Base-by-base conservation (phyloP, 352 stramenopile genomes). In the Aphanomyces invadans region DNA sequence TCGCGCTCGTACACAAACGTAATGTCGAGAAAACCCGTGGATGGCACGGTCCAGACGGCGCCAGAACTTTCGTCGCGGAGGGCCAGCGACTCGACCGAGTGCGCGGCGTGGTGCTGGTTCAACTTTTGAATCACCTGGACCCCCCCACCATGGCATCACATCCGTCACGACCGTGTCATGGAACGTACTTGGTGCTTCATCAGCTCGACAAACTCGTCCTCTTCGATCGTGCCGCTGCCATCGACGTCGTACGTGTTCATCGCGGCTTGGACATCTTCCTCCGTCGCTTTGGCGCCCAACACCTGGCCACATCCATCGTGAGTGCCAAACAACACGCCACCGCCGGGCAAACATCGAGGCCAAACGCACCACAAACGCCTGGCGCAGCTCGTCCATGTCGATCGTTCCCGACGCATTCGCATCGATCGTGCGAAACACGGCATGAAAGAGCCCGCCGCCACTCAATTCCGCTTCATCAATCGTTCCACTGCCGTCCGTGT, bases 1-100 rank as follows among this genome's bases (percentile, higher is more conserved):
- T 92, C 82, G 11, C 84, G 80, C 56, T 90, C 80, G 49, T 86
- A 92, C 26, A 92, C 11, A 69, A 94, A 95, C 32, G 88, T 79
- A 32, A 95, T 72, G 54, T 90, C 83, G 0, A 95, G 60, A 1
- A 74, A 70, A 0, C 86, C 85, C 0, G 73, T 70, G 28, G 86
- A 76, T 0, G 86, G 85, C 29, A 92, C 71, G 2, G 77, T 31
- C 83, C 85, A 94, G 2, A 81, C 69, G 26, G 70, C 79, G 11
- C 86, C 78, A 2, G 81, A 89, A 10, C 74, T 57, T 4, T 71
- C 53, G 38, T 91, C 82, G 1, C 89, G 21, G 11, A 91, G 51
- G 5, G 69, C 65, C 2, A 67, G n/a, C 5, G 60, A 23, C 17
- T 57, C 49, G 42, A 17, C 60, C 26, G 26, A 67, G 42, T 29